Percentiles rank a stretch among this genome's conserved stretches.
Conservation (phyloP, 2,329 filamentous ascomycete genomes). For the Fusarium camptoceras region DNA sequence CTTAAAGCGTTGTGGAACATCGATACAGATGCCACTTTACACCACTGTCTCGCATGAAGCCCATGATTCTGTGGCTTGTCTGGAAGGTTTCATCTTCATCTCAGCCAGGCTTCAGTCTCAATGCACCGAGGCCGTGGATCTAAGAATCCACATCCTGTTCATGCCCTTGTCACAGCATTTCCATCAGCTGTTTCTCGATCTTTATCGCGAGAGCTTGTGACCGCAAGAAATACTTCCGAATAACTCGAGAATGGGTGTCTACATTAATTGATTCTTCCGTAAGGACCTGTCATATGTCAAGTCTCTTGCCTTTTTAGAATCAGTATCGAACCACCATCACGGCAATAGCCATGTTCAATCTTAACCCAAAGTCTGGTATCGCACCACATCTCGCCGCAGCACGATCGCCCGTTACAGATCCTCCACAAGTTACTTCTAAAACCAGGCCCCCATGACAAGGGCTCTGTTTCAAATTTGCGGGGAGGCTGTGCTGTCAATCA, state of each 20-base stretch:
- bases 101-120: conserved; percentile 29
- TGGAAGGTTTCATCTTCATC: conserved; percentile 42
- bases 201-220: conserved; percentile 6
- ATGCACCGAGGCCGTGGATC: conserved; percentile 26
- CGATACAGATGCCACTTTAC: conserved; percentile 21
- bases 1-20: conserved; percentile 8
- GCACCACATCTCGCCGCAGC: conserved; percentile 40
- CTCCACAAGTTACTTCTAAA: conserved; percentile 24
- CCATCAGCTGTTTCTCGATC: conserved; percentile 6
- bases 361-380: conserved; percentile 33
- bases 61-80: conserved; percentile 26
- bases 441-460: conserved; percentile 12
- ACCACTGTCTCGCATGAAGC: conserved; percentile 31
- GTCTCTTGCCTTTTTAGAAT: conserved; percentile 19
- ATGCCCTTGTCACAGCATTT: conserved; percentile 6
- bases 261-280: conserved; percentile 7
- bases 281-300: not conserved
- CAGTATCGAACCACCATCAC: conserved; percentile 40
- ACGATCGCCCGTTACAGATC: conserved; percentile 24
- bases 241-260: conserved; percentile 1
- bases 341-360: conserved; percentile 37
- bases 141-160: conserved; percentile 27
- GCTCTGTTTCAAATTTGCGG: conserved; percentile 38
- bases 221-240: conserved; percentile 8
- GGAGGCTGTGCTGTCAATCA: conserved; percentile 11